Conservation (phyloP, 306 rosid genomes). For the Glycyrrhiza uralensis region DNA sequence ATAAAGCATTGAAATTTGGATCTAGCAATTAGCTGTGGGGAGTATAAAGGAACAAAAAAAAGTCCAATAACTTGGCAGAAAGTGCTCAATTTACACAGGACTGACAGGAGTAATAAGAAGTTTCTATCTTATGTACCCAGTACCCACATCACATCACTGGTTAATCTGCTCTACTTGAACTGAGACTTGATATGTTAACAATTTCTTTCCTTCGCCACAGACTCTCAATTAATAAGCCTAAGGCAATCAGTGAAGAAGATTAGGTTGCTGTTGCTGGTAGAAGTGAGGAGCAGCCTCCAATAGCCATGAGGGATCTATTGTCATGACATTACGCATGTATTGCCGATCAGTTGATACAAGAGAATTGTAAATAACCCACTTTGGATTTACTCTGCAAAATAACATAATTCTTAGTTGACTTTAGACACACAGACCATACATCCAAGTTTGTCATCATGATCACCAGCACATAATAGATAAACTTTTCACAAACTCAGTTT, state of each 20-base stretch:
- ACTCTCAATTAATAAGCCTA: background rate
- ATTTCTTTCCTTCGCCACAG: background rate
- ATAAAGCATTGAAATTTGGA: background rate
- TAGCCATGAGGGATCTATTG: constrained; percentile 79
- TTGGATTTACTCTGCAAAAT: constrained; percentile 83
- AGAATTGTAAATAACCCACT: constrained; percentile 79
- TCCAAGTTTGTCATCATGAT: background rate
- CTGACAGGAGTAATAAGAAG: background rate
- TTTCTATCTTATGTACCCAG: background rate
- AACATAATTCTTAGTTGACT: background rate
- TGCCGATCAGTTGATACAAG: constrained; percentile 85
- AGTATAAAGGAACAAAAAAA: background rate
- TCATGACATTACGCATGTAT: constrained; percentile 83
- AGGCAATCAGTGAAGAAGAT: constrained; percentile 38
- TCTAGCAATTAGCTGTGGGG: background rate
- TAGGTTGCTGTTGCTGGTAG: constrained; percentile 58
- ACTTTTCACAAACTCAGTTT: constrained; percentile 1
- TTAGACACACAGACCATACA: background rate
- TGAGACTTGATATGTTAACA: background rate
- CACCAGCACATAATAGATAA: background rate
- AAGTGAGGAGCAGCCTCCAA: constrained; percentile 87
- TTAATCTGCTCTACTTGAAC: constrained; percentile 11
- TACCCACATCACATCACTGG: too few relatives aligned
- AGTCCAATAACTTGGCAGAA: background rate
- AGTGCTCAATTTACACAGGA: background rate